Evolutionary conservation across 352 stramenopile species (phyloP).

Genomic region (Phytopythium mirpurense): DNA sequence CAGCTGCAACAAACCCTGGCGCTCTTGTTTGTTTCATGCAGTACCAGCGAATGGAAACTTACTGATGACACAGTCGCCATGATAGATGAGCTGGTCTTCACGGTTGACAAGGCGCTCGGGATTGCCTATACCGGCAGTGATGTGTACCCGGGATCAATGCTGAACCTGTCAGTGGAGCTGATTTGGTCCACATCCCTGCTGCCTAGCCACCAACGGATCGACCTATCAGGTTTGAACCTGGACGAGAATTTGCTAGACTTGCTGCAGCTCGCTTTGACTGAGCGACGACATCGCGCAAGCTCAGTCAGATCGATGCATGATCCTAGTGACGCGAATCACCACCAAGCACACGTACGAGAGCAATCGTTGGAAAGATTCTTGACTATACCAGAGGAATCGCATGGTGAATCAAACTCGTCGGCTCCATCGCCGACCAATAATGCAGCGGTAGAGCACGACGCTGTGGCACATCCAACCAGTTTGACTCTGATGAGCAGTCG

Average conservation of each 20-base stretch:
- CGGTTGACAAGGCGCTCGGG: constrained; percentile 35
- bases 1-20: constrained; percentile 22
- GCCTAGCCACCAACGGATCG: constrained; percentile 14
- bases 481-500: background rate
- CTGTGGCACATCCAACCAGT: background rate
- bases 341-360: background rate
- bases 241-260: constrained; percentile 14
- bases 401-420: background rate
- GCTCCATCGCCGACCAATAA: background rate
- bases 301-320: background rate
- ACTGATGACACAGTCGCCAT: constrained; percentile 15
- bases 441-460: no score
- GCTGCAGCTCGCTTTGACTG: constrained; percentile 18
- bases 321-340: background rate
- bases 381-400: constrained; percentile 2
- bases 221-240: constrained; percentile 21
- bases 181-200: constrained; percentile 18
- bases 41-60: constrained; percentile 31
- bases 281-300: constrained; percentile 4
- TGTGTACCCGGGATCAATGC: background rate
- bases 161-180: constrained; percentile 17
- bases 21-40: constrained; percentile 27
- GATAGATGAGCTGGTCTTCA: constrained; percentile 44
- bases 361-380: constrained; percentile 5
- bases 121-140: background rate